Evolutionary conservation across 1,139 yeast genomes (phyloP), one percentile per base, ranked within the genome.

Genomic region (Geotrichum klebahnii): DNA sequence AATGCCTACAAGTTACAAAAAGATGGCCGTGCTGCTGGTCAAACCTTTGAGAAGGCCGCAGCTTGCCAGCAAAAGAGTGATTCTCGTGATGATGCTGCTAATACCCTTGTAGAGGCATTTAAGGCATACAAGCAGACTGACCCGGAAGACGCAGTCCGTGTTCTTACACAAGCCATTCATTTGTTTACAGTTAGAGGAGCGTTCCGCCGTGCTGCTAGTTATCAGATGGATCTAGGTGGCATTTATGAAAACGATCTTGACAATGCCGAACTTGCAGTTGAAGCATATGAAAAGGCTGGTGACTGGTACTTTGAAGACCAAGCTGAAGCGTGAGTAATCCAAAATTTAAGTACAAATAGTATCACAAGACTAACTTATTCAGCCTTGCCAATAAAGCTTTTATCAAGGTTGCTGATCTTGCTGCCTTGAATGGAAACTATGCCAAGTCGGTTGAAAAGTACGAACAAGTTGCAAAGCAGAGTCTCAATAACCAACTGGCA

Each of bases 291-390:
- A 64, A 86, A 84, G 61, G 97, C 98, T 3, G 97, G 96, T 37
- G 97, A 94, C 63, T 92, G 96, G 87, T 89, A 85, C 65, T 79
- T 81, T 53, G 89, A 94, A 55, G 98, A 92, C 69, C 92, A 88
- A 55, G 97, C 98, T 0, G 85, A 84, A 57, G 95, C 97, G 6
- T 62, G 51, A 36, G 61, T 50, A 6, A n/a, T 23, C 2, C 14
- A n/a, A 6, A 22, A 2, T 22, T 19, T 8, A 10, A 5, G 17
- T 20, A 16, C 32, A 31, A 34, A 29, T 23, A 17, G 12, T 4
- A 2, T 24, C n/a, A 28, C 16, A 29, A 14, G 32, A 57, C 59
- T 22, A 14, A 9, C 16, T 33, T 33, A 33, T 8, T 12, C 24
- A 47, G 51, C 10, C 75, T 92, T 54, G 81, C 96, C 29, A 89